Base-by-base conservation (phyloP, 306 rosid species). In the Aeschynomene evenia region DNA sequence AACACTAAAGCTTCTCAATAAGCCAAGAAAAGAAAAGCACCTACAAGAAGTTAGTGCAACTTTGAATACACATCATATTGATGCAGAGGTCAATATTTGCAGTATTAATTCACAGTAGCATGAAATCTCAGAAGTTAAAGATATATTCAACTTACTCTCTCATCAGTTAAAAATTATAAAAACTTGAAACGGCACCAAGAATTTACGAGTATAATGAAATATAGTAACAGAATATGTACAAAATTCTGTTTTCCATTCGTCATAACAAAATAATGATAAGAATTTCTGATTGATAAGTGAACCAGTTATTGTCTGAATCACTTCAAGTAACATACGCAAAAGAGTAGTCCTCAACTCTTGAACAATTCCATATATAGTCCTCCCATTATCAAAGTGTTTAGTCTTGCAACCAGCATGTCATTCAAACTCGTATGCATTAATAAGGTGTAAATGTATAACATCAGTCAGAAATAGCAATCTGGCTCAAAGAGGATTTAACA, bases 271-370 rank as follows among this genome's bases (percentile, higher is more conserved):
- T 26, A 31, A 31, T 31, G 36, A 5, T 31, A 5, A 31, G 54
- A 89, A 83, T 69, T 87, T 90, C 71, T 85, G 94, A 80, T 90
- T 83, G 77, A 89, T 83, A 8, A 87, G 77, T 16, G 92, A 83
- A 73, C 96, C 96, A 0, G 92, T 89, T 45, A 90, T 72, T 15
- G 91, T 87, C 73, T 85, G 94, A 80, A 87, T 84, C 57, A 80
- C 89, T 57, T 90, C 86, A 78, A 90, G 87, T 70, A 87, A 53
- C 84, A 82, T 80, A 65, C 73, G 80, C 72, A 78, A 87, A 8
- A 89, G 92, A 28, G 96, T 85, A 80, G 87, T 83, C 82, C 90
- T 85, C 15, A 89, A 90, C 85, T 87, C 92, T 75, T 89, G 96
- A 4, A 89, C 89, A 51, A 85, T 81, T 71, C 92, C 92, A 75